Base-by-base conservation (phyloP, 805 yeast genomes). In the Ogataea minuta region DNA sequence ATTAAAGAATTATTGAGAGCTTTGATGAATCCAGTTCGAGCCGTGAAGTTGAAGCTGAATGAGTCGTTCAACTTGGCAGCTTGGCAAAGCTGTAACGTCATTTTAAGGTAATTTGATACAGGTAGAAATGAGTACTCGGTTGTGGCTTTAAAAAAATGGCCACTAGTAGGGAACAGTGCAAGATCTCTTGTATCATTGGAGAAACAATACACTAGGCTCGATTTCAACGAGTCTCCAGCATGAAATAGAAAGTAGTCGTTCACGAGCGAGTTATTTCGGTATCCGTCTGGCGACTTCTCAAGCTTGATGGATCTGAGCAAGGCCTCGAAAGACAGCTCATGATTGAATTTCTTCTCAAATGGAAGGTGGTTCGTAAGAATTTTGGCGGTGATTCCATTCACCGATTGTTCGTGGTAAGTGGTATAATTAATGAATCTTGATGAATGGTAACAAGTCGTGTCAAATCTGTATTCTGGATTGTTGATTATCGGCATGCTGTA, bases 351-450 rank as follows among this genome's bases (percentile, higher is more conserved):
- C 29, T 52, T 30, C 49, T 66, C 56, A 50, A 51, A 46, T 2
- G 57, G 54, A 9, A 49, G 45, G 32, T 45, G 43, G 31, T 66
- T 66, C 2, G 75, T 67, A 24, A 62, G 50, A 1, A 75, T 15
- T 36, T 67, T 71, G 19, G 63, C 62, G 3, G 71, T 66, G 13
- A 71, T 31, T 1, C 81, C 81, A 28, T 61, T 60, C 9, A 69
- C 56, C 2, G 52, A 52, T 31, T 72, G 74, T 23, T 70, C 74
- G 40, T 75, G 66, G 31, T 49, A 56, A 19, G 68, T 65, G 19
- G 76, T 57, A 68, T 70, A 74, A 45, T 77, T 81, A 19, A 72
- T 59, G 34, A 59, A 62, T 43, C 77, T 55, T 3, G 72, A 63
- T 32, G 77, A 73, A 31, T 68, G 64, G 37, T 62, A 71, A 9